Evolutionary conservation across 768 basidiomycete species (phyloP).

Genomic region (Suillus ampliporus): DNA sequence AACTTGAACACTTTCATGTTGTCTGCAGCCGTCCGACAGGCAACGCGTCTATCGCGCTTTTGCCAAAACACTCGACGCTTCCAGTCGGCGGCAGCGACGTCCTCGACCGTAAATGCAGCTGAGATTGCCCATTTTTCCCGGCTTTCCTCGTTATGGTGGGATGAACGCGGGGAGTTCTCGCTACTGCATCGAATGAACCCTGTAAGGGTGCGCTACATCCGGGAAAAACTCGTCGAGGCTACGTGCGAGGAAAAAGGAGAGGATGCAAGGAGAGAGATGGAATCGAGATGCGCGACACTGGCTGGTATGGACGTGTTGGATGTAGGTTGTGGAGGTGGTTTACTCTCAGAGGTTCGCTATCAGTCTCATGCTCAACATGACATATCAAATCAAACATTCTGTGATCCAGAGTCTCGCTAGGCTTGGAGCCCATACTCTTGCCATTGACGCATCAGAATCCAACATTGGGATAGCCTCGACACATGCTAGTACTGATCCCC

Average conservation of each 20-base stretch:
- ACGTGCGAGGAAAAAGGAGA: slow-evolving; percentile 58
- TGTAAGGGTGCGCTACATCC: slow-evolving; percentile 80
- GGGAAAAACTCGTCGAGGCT: slow-evolving; percentile 72
- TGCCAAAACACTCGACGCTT: slow-evolving; percentile 18
- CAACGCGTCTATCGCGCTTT: slow-evolving; percentile 14
- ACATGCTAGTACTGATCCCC: slow-evolving; percentile 82
- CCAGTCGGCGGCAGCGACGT: slow-evolving; percentile 24
- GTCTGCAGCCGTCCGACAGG: slow-evolving; percentile 23
- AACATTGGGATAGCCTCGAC: slow-evolving; percentile 86
- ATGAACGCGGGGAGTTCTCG: slow-evolving; percentile 88
- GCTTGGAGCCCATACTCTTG: slow-evolving; percentile 85
- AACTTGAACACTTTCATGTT: slow-evolving; percentile 20
- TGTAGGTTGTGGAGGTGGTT: slow-evolving; percentile 94
- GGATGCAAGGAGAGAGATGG: slow-evolving; percentile 35
- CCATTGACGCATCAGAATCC: slow-evolving; percentile 88
- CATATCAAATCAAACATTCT: slow-evolving; percentile 12
- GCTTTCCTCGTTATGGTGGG: slow-evolving; percentile 95
- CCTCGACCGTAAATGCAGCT: slow-evolving; percentile 60
- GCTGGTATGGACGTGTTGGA: slow-evolving; percentile 79
- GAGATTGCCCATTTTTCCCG: slow-evolving; percentile 92
- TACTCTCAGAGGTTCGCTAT: slow-evolving; percentile 81
- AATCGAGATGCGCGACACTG: slow-evolving; percentile 45
- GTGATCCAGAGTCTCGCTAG: slow-evolving; percentile 76
- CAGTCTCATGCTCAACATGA: neutral
- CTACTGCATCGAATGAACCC: slow-evolving; percentile 97